Evolutionary conservation across 192 early-diverging fungal species (phyloP).

Genomic region (Lunasporangiospora selenospora): DNA sequence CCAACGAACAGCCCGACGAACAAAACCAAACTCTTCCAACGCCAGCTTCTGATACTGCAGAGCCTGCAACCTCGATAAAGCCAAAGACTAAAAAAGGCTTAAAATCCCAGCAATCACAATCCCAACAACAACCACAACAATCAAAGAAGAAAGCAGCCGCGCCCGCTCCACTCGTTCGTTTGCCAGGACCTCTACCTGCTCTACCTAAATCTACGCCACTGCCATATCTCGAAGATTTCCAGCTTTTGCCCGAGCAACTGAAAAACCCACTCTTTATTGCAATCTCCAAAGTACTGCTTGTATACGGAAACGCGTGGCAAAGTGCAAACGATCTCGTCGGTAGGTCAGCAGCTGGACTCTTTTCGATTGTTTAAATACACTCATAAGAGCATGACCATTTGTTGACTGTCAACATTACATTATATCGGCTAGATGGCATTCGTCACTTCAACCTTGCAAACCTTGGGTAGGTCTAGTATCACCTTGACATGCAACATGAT

Average conservation of each 20-base stretch:
- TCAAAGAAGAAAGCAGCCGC: slow-evolving; percentile 10
- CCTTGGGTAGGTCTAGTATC: slow-evolving; percentile 45
- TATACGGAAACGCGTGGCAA: slow-evolving; percentile 46
- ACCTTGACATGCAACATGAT: no score
- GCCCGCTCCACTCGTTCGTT: not conserved
- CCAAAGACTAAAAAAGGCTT: not conserved
- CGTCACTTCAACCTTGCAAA: slow-evolving; percentile 40
- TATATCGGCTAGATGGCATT: slow-evolving; percentile 26
- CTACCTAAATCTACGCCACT: slow-evolving; percentile 18
- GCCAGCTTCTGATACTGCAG: no score
- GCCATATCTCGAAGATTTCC: slow-evolving; percentile 36
- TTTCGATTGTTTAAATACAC: not conserved
- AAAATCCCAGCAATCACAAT: slow-evolving; percentile 1
- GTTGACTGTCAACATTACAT: not conserved
- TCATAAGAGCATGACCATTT: not conserved
- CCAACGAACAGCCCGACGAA: no score
- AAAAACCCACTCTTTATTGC: slow-evolving; percentile 41
- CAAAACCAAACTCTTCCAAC: no score
- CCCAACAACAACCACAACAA: not conserved
- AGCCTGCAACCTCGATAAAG: no score
- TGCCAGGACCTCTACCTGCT: slow-evolving; percentile 20
- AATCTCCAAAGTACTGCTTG: slow-evolving; percentile 32
- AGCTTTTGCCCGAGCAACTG: slow-evolving; percentile 22
- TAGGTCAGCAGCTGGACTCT: slow-evolving; percentile 7
- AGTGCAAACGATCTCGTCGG: slow-evolving; percentile 45